Percentiles rank a stretch among this genome's conserved stretches.
Evolutionary conservation across 306 rosid species (phyloP).

Genomic region (Senna siamea): DNA sequence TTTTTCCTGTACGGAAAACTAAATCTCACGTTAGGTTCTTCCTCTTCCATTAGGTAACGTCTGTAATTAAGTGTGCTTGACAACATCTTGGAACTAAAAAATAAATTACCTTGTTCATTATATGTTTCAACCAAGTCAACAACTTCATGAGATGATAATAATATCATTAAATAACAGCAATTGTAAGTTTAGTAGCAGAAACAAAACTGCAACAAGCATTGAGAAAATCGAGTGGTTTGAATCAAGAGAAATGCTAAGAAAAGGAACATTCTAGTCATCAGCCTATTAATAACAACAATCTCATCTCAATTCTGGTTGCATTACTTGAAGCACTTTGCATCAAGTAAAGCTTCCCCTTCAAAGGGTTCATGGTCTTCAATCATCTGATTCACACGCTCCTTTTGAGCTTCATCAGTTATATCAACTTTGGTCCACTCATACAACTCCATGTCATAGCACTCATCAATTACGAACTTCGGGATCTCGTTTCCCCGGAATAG

Average conservation of each 20-base stretch:
- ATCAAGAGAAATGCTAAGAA: neutral
- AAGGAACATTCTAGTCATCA: neutral
- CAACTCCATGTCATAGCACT: constrained; percentile 81
- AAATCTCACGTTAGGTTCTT: no score
- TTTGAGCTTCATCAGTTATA: constrained; percentile 56
- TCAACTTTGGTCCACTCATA: constrained; percentile 69
- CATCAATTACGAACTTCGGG: constrained; percentile 57
- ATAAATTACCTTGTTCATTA: neutral
- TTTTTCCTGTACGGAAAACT: no score
- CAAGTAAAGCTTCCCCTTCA: constrained; percentile 64
- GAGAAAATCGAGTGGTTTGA: neutral
- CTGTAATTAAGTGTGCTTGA: no score
- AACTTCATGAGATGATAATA: neutral
- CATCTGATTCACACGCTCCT: constrained; percentile 66
- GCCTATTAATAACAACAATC: neutral
- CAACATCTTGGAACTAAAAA: no score
- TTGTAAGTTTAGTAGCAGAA: neutral
- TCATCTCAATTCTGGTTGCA: neutral
- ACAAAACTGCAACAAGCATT: neutral
- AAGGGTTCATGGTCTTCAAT: constrained; percentile 65
- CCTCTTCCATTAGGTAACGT: no score
- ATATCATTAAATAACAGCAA: neutral
- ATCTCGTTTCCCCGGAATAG: constrained; percentile 71
- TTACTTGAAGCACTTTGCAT: constrained; percentile 74
- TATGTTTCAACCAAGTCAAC: neutral